Evolutionary conservation across 148 eudicot genomes (phyloP), one percentile per base, ranked within the genome.

Genomic region (Rhododendron henanense): DNA sequence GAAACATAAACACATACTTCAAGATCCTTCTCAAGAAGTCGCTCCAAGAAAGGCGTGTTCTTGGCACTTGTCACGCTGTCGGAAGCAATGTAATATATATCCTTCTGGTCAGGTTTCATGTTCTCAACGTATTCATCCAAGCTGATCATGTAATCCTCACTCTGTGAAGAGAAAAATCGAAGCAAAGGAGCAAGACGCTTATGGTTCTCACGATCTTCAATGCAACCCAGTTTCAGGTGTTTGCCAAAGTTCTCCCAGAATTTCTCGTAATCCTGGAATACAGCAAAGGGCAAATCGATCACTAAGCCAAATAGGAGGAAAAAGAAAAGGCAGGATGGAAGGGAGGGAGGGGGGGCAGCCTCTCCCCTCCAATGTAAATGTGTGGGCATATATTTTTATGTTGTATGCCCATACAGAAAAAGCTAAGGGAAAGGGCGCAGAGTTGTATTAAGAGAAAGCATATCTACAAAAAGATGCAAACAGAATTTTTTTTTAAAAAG

Each of bases 171-270:
- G 88, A 93, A 93, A 86, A 97, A 97, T 75, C 99, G 89, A 44
- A 97, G 91, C 90, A 97, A 78, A n/a, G 99, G 99, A 87, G 96
- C 99, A 86, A 97, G 85, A 76, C 96, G 96, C 84, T 97, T 94
- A 93, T 97, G 99, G 88, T 97, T 97, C 71, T 93, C 94, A 53
- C 92, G 91, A 87, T 97, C 99, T 77, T 97, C 99, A 83, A 97
- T 92, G 90, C 98, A 95, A 61, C 99, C 99, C 84, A 97, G 83
- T 89, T 97, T 97, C 33, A 97, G 37, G 90, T 94, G 96, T 86
- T 97, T 97, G 41, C 99, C 99, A 89, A 91, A 97, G 87, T 94
- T 93, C 88, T 95, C 96, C 98, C 98, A 97, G 89, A 97, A 95
- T 85, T 90, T 93, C 81, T 90, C 95, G 86, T 97, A 97, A 89